A percentile compares a stretch with the other conserved stretches of the same genome.
These are phyloP conservation scores for Echinochloa phyllopogon DNA, from an alignment of 176 grass and related monocot genomes.

Conservation along the genomic window DNA sequence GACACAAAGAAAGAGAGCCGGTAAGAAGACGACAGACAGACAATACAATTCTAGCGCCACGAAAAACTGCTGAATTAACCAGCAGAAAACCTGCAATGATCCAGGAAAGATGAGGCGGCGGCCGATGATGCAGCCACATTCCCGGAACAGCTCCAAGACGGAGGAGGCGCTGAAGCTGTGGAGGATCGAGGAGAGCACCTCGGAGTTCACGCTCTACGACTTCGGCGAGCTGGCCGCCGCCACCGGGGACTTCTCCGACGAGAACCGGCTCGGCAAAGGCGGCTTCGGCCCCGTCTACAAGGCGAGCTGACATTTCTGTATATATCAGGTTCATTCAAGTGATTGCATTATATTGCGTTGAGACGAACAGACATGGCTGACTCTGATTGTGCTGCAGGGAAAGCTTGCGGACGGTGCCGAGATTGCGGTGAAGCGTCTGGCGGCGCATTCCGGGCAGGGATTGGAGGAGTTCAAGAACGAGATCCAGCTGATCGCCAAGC, in stretches of 20 bases:
- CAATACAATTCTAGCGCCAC: background rate
- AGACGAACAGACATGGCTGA: background rate
- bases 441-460: constrained; percentile 48
- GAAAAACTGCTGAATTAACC: background rate
- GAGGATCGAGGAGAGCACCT: constrained; percentile 57
- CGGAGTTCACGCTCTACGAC: constrained; percentile 56
- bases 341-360: too few relatives aligned
- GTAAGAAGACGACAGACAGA: constrained; percentile 8
- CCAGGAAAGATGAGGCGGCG: constrained; percentile 19
- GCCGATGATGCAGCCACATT: background rate
- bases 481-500: constrained; percentile 65
- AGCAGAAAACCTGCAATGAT: background rate
- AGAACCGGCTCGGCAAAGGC: constrained; percentile 54
- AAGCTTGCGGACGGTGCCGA: constrained; percentile 27
- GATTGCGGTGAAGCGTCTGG: constrained; percentile 64
- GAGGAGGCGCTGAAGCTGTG: constrained; percentile 56
- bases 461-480: constrained; percentile 70
- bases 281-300: constrained; percentile 69
- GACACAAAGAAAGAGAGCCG: background rate
- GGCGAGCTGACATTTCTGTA: background rate
- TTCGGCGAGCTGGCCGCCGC: constrained; percentile 43
- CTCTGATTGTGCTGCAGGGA: constrained; percentile 29
- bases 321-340: background rate
- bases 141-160: constrained; percentile 36
- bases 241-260: constrained; percentile 45